Evolutionary conservation across 169 alveolate species (phyloP), one percentile per base, ranked within the genome.

Genomic region (Fabrea salina): DNA sequence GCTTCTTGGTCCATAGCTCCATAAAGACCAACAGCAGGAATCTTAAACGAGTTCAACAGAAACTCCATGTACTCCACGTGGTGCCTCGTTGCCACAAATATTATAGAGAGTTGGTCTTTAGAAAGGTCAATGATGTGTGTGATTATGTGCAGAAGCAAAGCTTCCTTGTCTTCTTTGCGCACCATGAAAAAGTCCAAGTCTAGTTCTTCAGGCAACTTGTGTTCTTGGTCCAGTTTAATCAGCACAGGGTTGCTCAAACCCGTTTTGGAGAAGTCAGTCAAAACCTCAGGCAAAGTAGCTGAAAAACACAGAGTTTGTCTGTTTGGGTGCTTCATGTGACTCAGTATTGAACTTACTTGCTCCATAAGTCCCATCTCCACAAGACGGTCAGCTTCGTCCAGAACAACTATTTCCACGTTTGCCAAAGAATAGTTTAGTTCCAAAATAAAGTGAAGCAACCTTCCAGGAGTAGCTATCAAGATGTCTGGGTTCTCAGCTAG

Each of bases 381-480:
- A 54, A 98, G 84, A 57, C 96, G 87, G 89, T 98, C 99, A 13
- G 99, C 98, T 83, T 98, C 99, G 83, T 98, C 99, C 57, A 96
- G 91, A 57, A 98, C 90, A 41, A 96, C 85, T 51, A 94, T 87
- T 83, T 94, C 95, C 27, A 95, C 92, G 67, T 91, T 90, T 66
- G 81, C 86, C 66, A 96, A 83, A 66, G 91, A 90, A 58, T 96
- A 56, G 41, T 97, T 94, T n/a, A 92, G 92, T 83, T 96, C 98
- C 74, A 89, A 94, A 61, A 97, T 86, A 80, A 95, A 97, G 80
- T 95, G 98, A 75, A 93, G 82, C 13, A 97, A 89, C 71, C 99
- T 80, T 3, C 99, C 99, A 0, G 99, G 99, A 5, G 99, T 97
- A 35, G 99, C 99, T 32, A 97, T 97, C 19, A 97, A 89, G 85